Percentiles rank a stretch among this genome's conserved stretches.
Evolutionary conservation across 2,329 filamentous ascomycete genomes (phyloP).

Genomic region (Aspergillus sp.): DNA sequence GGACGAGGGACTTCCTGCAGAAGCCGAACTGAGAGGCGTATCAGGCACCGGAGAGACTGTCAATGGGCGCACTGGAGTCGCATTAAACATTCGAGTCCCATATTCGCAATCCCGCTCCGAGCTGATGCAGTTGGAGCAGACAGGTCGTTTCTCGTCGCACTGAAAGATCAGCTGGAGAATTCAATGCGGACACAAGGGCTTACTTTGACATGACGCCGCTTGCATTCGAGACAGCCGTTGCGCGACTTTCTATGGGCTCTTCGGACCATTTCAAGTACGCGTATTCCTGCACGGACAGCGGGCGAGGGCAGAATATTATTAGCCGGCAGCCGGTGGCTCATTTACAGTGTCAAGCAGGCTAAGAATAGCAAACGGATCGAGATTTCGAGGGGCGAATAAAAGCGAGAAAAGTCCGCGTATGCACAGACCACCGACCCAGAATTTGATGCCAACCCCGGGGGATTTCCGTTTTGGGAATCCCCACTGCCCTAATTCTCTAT

Average conservation of each 20-base stretch:
- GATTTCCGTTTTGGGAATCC: too few species aligned
- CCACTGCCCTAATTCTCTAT: slow-evolving; percentile 3
- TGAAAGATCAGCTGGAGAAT: slow-evolving; percentile 11
- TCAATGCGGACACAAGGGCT: background rate
- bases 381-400: background rate
- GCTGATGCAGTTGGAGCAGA: slow-evolving; percentile 33
- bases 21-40: too few species aligned
- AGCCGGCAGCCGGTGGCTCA: background rate
- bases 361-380: background rate
- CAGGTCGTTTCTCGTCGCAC: slow-evolving; percentile 35
- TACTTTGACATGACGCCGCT: slow-evolving; percentile 41
- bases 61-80: background rate
- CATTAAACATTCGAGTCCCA: background rate
- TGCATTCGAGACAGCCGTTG: slow-evolving; percentile 39
- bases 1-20: too few species aligned
- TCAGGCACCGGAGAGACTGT: too few species aligned
- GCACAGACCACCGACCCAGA: slow-evolving; percentile 13
- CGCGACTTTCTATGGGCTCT: slow-evolving; percentile 40
- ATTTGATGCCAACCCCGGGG: too few species aligned
- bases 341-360: too few species aligned
- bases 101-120: slow-evolving; percentile 23
- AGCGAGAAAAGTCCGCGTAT: slow-evolving; percentile 16
- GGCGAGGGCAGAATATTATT: background rate
- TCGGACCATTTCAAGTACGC: slow-evolving; percentile 16
- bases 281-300: background rate